Base-by-base conservation (phyloP, 225 moss, liverwort and hornwort species). In the Anthoceros angustus region DNA sequence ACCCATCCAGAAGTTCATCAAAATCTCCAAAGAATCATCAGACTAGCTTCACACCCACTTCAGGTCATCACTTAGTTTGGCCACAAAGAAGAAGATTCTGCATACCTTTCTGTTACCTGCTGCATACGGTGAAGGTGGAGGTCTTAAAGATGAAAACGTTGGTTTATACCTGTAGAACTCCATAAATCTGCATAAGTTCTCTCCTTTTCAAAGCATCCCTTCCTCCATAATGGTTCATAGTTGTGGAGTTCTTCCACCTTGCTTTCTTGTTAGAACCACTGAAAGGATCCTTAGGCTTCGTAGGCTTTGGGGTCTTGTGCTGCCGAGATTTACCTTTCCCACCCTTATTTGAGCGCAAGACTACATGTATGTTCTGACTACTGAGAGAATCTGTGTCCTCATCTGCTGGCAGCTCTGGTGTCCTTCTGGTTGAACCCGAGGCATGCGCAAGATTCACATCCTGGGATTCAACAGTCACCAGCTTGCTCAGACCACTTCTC, bases 241-340 rank as follows among this genome's bases (percentile, higher is more conserved):
- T 55, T 18, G 55, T 55, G 55, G 55, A 55, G 55, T 20, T 55
- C 14, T 55, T 55, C 55, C 55, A 55, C 55, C 55, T 55, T 55
- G 55, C 55, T 55, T 23, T 9, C 55, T 55, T 55, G 18, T 55
- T 55, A 23, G 55, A 55, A 15, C 55, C 55, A 15, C 18, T 23
- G 23, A 55, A 55, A 9, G 55, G 55, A 55, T 55, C 55, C 55
- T 55, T 55, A 20, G 55, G 55, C 23, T 15, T 55, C 18, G 55
- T 55, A 15, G 55, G 18, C 55, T 23, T 55, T 20, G 18, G 55
- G 23, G 55, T 15, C 23, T 55, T 55, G 16, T 15, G 55, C 55
- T 55, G 55, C n/a, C 55, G 10, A 55, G 55, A 20, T 15, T 55
- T 55, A 7, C 55, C 55, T 20, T 55, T 55, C 14, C 55, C 8